Base-by-base conservation (phyloP, 495 filamentous ascomycete species). In the Amorphotheca resinae region DNA sequence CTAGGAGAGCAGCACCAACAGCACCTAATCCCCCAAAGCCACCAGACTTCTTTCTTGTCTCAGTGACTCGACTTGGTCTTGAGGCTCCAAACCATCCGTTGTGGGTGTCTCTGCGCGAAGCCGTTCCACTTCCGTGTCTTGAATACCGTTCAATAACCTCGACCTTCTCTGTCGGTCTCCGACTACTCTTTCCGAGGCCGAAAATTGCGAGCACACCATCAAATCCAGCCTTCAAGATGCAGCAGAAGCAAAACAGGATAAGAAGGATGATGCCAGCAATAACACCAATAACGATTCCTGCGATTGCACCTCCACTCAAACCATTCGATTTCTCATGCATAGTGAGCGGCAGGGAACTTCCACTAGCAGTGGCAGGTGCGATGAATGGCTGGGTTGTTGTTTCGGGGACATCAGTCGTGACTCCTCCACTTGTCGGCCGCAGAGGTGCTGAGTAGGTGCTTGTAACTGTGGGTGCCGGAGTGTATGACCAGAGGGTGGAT, bases 201-300 rank as follows among this genome's bases (percentile, higher is more conserved):
- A 93, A 69, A 40, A 82, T 63, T 23, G 74, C 81, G 39, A 84
- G 60, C 18, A 85, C 42, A 12, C 64, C 70, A 42, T 80, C 72
- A 58, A 83, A 69, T 15, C 77, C 60, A 7, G 77, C 77, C 46
- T 72, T 74, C 46, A 79, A 72, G 51, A 85, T 80, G 62, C 77
- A 74, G 66, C 74, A 87, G 57, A 77, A 72, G 61, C 82, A 87
- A 40, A 93, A 51, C 3, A 89, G 70, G 9, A 84, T 55, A 12
- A 93, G 67, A 1, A 93, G 59, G 37, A 79, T 58, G 17, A 87
- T 68, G 53, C 81, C 87, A n/a, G 73, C 75, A 50, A 95, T 73
- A 4, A 79, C 76, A 49, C 87, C 87, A 37, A 95, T 82, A 48
- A 95, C 87, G 50, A 95, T 95, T 33, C 87, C 87, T n/a, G 87